phyloP scores from a whole-genome alignment of 371 early-diverging fungal genomes.

The Sporodiniella umbellata region DNA sequence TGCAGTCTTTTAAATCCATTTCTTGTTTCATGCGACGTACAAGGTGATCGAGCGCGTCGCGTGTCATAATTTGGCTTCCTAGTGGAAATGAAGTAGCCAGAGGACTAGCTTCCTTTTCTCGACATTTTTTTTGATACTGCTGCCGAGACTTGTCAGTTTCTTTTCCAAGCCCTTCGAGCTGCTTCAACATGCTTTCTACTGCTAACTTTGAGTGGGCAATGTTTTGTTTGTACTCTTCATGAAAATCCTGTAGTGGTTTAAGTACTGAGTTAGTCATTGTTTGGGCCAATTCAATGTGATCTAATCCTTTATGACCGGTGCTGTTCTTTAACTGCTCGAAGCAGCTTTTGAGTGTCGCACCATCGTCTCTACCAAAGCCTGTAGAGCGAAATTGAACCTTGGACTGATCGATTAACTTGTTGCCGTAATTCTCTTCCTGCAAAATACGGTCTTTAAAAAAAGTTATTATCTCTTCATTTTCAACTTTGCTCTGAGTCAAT shows the following conservation, averaged over 20 bases:
- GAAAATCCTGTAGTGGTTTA: slow-evolving; percentile 57
- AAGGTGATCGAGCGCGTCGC: slow-evolving; percentile 26
- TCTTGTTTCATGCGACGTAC: slow-evolving; percentile 53
- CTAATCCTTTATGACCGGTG: slow-evolving; percentile 52
- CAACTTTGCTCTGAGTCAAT: slow-evolving; percentile 64
- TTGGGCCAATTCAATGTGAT: slow-evolving; percentile 53
- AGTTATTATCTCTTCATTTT: slow-evolving; percentile 68
- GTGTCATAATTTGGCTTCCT: slow-evolving; percentile 33
- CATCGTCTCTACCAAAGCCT: slow-evolving; percentile 74
- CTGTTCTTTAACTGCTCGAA: slow-evolving; percentile 62
- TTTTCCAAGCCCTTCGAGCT: slow-evolving; percentile 49
- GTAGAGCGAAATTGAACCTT: slow-evolving; percentile 25
- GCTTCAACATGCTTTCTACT: slow-evolving; percentile 54
- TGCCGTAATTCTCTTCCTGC: slow-evolving; percentile 62
- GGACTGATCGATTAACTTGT: slow-evolving; percentile 53
- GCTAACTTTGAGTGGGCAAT: slow-evolving; percentile 59
- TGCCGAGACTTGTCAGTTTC: slow-evolving; percentile 48
- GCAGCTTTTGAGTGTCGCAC: slow-evolving; percentile 65
- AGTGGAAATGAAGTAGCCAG: slow-evolving; percentile 10
- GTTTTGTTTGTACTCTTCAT: slow-evolving; percentile 53
- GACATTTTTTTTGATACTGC: slow-evolving; percentile 48
- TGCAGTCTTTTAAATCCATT: slow-evolving; percentile 61
- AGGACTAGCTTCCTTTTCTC: slow-evolving; percentile 17
- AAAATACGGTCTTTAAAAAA: slow-evolving; percentile 68
- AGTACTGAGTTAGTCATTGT: slow-evolving; percentile 58